phyloP scores from a whole-genome alignment of 495 filamentous ascomycete species.

The Oleoguttula mirabilis region DNA sequence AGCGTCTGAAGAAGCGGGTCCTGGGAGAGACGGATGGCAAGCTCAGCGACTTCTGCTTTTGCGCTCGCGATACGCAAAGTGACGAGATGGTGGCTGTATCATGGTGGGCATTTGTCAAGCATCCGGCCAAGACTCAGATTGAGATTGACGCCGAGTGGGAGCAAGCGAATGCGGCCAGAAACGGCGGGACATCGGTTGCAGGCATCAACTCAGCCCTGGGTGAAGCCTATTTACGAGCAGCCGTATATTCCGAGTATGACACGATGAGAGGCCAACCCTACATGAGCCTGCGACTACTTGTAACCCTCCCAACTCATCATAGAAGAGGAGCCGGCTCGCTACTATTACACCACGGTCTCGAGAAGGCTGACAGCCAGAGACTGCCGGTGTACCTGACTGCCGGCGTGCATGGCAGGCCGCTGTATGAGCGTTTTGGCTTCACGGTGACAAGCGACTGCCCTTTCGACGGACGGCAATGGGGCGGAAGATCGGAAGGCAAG shows the following conservation, averaged over 20 bases:
- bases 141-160: conserved; percentile 2
- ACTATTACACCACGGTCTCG: conserved; percentile 9
- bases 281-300: conserved; percentile 1
- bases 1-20: not conserved
- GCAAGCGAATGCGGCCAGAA: not conserved
- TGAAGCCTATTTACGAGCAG: conserved; percentile 1
- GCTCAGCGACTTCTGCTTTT: conserved; percentile 6
- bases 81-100: conserved; percentile 7
- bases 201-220: conserved; percentile 1
- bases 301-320: conserved; percentile 10
- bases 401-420: conserved; percentile 7
- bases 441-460: conserved; percentile 1
- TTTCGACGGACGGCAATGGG: conserved; percentile 13
- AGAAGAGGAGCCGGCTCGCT: conserved; percentile 7
- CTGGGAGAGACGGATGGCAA: conserved; percentile 3
- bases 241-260: not conserved
- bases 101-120: not conserved
- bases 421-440: conserved; percentile 20
- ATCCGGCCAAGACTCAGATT: not conserved
- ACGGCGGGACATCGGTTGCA: not conserved
- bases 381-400: conserved; percentile 13
- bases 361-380: conserved; percentile 8
- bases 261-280: conserved; percentile 3
- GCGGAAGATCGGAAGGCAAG: conserved; percentile 7
- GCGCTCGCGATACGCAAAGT: conserved; percentile 6